Evolutionary conservation across 2,329 filamentous ascomycete genomes (phyloP), one percentile per base, ranked within the genome.

Genomic region (Neonectria punicea): DNA sequence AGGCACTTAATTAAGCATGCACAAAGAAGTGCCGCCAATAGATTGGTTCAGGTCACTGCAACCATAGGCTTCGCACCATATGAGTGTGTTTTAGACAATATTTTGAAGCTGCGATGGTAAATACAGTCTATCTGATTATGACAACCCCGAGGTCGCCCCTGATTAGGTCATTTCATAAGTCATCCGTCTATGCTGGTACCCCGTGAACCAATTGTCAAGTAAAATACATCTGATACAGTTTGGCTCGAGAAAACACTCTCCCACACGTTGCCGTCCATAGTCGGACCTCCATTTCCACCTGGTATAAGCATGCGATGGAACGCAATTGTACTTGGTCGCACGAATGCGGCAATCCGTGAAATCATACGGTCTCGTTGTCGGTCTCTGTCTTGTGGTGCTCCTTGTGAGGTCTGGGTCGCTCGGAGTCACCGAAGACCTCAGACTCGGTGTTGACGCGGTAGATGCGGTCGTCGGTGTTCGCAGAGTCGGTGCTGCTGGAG

Each of bases 361-460:
- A 50, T 66, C 63, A 74, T 5, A 65, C 70, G 13, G 58, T 61
- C 57, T 75, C 74, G 4, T 61, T 50, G 16, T 67, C 53, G 5
- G 63, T 47, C 60, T 77, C 74, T 14, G 61, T 49, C 51, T 70
- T 65, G 3, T 68, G 65, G 16, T 65, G 63, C n/a, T 66, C 62
- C 34, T 69, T 64, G 1, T 53, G 58, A 10, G 66, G 70, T 11
- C 28, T 59, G 2, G 74, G 74, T 44, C 67, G 69, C 58, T 75
- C 67, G 25, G 71, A 70, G n/a, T 73, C 64, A n/a, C 67, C 72
- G 55, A 74, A 69, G 11, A 72, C 63, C 34, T 74, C 71, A 32
- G 69, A 68, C 56, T 74, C 70, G 1, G 69, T 70, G 10, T 66
- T 69, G 39, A 71, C 62, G n/a, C 68, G 65, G 57, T 63, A 64